Percentiles rank a stretch among this genome's conserved stretches.
Conservation (phyloP, 495 filamentous ascomycete species). For the Penicillium cosmopolitanum region DNA sequence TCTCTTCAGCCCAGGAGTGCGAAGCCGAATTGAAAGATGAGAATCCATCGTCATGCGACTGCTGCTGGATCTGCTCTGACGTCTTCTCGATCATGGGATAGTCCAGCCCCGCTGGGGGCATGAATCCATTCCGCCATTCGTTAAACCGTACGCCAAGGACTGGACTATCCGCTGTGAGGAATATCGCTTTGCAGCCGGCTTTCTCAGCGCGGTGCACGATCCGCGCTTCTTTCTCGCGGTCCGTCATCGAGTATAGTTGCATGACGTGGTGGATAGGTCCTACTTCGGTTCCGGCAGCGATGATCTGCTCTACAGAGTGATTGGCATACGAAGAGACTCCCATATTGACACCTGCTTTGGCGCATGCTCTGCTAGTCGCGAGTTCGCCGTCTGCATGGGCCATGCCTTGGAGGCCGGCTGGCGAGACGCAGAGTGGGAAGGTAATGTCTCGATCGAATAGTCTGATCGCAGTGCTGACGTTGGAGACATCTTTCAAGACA, state of each 20-base stretch:
- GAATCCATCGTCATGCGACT: slow-evolving; percentile 57
- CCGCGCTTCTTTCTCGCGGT: slow-evolving; percentile 60
- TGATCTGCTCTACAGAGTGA: slow-evolving; percentile 56
- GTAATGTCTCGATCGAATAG: slow-evolving; percentile 43
- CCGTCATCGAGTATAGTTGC: slow-evolving; percentile 75
- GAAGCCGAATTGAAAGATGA: slow-evolving; percentile 62
- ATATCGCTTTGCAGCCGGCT: slow-evolving; percentile 63
- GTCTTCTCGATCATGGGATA: slow-evolving; percentile 59
- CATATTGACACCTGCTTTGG: slow-evolving; percentile 44
- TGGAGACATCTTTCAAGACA: slow-evolving; percentile 54
- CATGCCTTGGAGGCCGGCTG: slow-evolving; percentile 66
- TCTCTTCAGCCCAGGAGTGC: slow-evolving; percentile 62
- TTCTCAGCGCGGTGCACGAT: slow-evolving; percentile 43
- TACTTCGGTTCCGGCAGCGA: slow-evolving; percentile 44
- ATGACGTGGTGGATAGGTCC: slow-evolving; percentile 57
- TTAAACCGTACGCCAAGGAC: slow-evolving; percentile 62
- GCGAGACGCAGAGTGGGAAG: slow-evolving; percentile 52
- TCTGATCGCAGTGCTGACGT: slow-evolving; percentile 43
- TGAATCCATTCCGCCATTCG: slow-evolving; percentile 47
- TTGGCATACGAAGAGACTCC: slow-evolving; percentile 60
- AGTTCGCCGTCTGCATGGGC: slow-evolving; percentile 70
- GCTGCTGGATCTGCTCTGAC: slow-evolving; percentile 65
- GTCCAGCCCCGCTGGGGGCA: slow-evolving; percentile 34
- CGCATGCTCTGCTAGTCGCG: slow-evolving; percentile 62
- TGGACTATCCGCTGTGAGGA: slow-evolving; percentile 84